phyloP scores from a whole-genome alignment of 2,329 filamentous ascomycete genomes.

The Phaeosphaeriaceae sp. region DNA sequence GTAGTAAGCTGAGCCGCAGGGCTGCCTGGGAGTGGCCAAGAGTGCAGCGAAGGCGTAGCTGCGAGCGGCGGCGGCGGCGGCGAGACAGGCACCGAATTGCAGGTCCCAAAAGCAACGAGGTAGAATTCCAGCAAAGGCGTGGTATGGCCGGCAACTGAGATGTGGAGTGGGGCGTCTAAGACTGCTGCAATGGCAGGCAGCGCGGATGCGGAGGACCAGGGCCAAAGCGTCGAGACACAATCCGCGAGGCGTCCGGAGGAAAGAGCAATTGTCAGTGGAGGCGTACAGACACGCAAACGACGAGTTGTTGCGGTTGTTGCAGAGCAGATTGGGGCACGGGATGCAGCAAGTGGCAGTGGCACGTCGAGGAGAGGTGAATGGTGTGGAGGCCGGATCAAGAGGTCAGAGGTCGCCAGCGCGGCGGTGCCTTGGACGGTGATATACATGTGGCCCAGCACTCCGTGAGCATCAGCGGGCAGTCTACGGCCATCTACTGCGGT shows the following conservation, averaged over 20 bases:
- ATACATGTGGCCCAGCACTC: conserved; percentile 29
- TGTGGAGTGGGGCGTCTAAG: conserved; percentile 33
- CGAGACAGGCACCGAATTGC: conserved; percentile 31
- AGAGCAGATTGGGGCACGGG: conserved; percentile 10
- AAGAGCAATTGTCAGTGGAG: conserved; percentile 15
- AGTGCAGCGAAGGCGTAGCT: conserved; percentile 22
- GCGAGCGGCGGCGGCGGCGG: conserved; percentile 24
- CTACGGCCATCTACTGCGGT: conserved; percentile 20
- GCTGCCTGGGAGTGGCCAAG: conserved; percentile 26
- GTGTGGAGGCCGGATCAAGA: conserved; percentile 8
- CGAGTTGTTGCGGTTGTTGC: conserved; percentile 9
- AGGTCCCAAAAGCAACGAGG: conserved; percentile 25
- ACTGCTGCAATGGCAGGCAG: conserved; percentile 38
- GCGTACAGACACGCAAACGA: conserved; percentile 34
- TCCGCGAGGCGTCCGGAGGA: conserved; percentile 33
- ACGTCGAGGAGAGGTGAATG: conserved; percentile 13
- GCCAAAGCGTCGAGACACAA: conserved; percentile 48
- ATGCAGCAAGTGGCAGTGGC: conserved; percentile 14
- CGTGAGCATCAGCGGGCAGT: conserved; percentile 34
- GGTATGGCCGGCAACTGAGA: conserved; percentile 31
- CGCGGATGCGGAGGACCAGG: conserved; percentile 40
- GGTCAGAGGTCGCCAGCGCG: conserved; percentile 25
- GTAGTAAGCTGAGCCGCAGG: conserved; percentile 42
- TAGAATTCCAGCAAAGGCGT: conserved; percentile 26
- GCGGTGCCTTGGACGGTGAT: conserved; percentile 33